Base-by-base conservation (phyloP, 805 yeast genomes). In the Saccharomyces kudriavzevii region DNA sequence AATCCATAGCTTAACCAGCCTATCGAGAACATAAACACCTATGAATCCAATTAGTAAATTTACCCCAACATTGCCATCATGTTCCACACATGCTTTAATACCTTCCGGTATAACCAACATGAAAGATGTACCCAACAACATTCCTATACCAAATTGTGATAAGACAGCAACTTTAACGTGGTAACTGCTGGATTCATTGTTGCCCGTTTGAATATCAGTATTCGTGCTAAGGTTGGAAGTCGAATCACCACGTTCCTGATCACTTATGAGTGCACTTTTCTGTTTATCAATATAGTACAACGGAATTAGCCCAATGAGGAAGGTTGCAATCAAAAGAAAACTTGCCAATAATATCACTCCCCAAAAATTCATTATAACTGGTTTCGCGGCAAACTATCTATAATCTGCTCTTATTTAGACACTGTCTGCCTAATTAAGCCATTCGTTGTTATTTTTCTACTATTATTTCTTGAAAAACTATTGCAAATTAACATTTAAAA, bases 81-180 rank as follows among this genome's bases (percentile, higher is more conserved):
- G 62, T 25, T 61, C 70, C 35, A 68, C 61, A 43, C 77, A 63
- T 2, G 73, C 70, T 51, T 71, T 74, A 4, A 80, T 66, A 3
- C 85, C 86, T 60, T 82, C 87, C 0, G 86, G 86, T 24, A 82
- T 73, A 10, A 82, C 78, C 20, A 82, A 64, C 52, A 77, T 74
- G 52, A 81, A 68, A 0, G 82, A 75, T 0, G 85, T 78, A 2
- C 85, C 81, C 10, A 81, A 64, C 50, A 82, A 66, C 59, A 82
- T 69, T 1, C 86, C 87, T 56, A 78, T 73, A 54, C 84, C 79
- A 59, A 81, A 72, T 11, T 76, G 72, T 1, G 85, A 77, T 9
- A 77, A 58, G 29, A 64, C 55, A 25, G 69, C 66, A 30, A 78
- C 55, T 40, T 61, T 66, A 28, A 58, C 52, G 4, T 61, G 53